A percentile compares a stretch with the other conserved stretches of the same genome.
phyloP scores from a whole-genome alignment of 352 stramenopile species.

The Globisporangium nunn region DNA sequence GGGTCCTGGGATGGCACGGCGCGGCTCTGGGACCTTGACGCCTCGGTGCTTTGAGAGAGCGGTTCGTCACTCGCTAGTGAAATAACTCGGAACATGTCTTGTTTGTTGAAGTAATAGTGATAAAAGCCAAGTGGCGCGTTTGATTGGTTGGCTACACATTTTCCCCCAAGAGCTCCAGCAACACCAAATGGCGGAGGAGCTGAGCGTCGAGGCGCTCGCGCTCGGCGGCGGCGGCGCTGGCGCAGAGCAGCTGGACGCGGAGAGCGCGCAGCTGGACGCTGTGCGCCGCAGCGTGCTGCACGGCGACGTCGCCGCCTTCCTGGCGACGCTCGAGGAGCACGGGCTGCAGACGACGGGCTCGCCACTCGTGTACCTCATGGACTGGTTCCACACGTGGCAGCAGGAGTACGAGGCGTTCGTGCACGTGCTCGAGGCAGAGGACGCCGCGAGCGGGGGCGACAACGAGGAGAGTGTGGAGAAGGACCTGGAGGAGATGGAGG shows the following conservation, averaged over 20 bases:
- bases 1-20: slow-evolving; percentile 70
- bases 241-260: slow-evolving; percentile 15
- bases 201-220: slow-evolving; percentile 38
- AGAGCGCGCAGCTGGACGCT: slow-evolving; percentile 37
- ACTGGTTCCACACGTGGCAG: slow-evolving; percentile 85
- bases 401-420: slow-evolving; percentile 82
- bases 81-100: neutral
- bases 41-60: neutral
- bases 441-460: slow-evolving; percentile 24
- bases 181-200: slow-evolving; percentile 19
- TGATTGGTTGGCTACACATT: neutral
- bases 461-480: slow-evolving; percentile 36
- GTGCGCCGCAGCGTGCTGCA: slow-evolving; percentile 55
- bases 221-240: slow-evolving; percentile 28
- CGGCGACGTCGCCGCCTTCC: slow-evolving; percentile 40
- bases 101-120: neutral
- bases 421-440: slow-evolving; percentile 57
- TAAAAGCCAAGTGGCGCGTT: neutral
- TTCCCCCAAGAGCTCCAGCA: too few species aligned
- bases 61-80: neutral
- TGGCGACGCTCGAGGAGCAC: slow-evolving; percentile 23
- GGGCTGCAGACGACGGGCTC: slow-evolving; percentile 19
- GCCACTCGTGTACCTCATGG: slow-evolving; percentile 69
- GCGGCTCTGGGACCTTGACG: slow-evolving; percentile 60
- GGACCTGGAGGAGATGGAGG: slow-evolving; percentile 67